Evolutionary conservation across 371 early-diverging fungal genomes (phyloP).

Genomic region (Saksenaea vasiformis): DNA sequence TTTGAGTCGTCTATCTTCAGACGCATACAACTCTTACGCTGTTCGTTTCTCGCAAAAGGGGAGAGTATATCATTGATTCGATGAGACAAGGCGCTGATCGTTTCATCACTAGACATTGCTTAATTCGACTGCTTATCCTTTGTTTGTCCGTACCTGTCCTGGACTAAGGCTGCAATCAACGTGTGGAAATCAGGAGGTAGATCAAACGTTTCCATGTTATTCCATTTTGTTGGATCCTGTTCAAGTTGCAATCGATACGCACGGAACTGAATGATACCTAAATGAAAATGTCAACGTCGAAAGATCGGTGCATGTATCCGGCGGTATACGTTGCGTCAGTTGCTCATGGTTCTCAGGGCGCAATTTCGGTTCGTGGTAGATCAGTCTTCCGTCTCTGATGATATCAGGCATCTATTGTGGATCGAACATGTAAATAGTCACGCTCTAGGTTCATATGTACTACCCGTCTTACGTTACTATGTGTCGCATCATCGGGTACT

Average conservation of each 20-base stretch:
- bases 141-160: conserved; percentile 34
- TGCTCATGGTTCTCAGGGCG: conserved; percentile 33
- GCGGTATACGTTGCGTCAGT: conserved; percentile 7
- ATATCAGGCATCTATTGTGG: neutral
- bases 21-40: conserved; percentile 17
- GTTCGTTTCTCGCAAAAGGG: conserved; percentile 40
- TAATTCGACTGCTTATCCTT: neutral
- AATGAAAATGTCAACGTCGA: neutral
- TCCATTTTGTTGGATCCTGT: neutral
- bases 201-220: conserved; percentile 8
- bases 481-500: neutral
- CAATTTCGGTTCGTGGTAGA: conserved; percentile 33
- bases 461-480: neutral
- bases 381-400: conserved; percentile 45
- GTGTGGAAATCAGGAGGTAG: conserved; percentile 26
- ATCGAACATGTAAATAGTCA: neutral
- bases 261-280: conserved; percentile 40
- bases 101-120: conserved; percentile 34
- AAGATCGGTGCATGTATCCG: conserved; percentile 16
- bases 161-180: conserved; percentile 33
- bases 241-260: conserved; percentile 23
- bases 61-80: conserved; percentile 43
- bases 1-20: neutral
- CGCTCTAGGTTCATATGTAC: neutral
- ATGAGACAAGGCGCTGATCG: conserved; percentile 16